Evolutionary conservation across 106 monocot species (phyloP), one percentile per base, ranked within the genome.

Genomic region (Dactylorhiza incarnata): DNA sequence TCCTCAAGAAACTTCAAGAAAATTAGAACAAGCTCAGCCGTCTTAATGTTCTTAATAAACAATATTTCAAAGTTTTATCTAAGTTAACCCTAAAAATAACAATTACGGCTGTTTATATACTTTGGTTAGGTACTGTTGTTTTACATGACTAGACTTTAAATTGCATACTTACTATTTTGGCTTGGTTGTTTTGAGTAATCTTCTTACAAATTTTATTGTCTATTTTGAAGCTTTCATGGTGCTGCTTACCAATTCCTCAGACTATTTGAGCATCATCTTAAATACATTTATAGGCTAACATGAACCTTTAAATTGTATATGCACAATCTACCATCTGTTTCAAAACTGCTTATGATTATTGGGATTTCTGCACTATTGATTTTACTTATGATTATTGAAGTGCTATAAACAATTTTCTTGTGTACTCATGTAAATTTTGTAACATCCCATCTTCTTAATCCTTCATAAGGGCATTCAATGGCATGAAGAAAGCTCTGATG

Each of bases 401-500:
- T 17, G 6, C 45, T 69, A 9, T 69, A 2, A 29, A 45, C 12
- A 45, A 25, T 17, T 45, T 46, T 43, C 69, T 69, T 46, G 45
- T 7, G 69, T n/a, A 8, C 45, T 45, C 3, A 11, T 65, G 26
- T 65, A 65, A 26, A 44, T 68, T 10, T 44, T 16, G 11, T 68
- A 68, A 46, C 45, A 71, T 49, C 72, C 20, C 22, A 48, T 47
- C 8, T 72, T 49, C 22, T 48, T 45, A 16, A 1, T 7, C 25
- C 16, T 72, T 49, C 8, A 72, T 48, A 19, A 72, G 72, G 48
- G 19, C 72, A 49, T 72, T 72, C 3, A 44, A 16, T 72, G 72
- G 72, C 7, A 9, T 72, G 72, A 72, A 49, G 22, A 48, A 72
- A 72, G 19, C 22, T 49, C 72, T 46, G 46, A 45, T 25, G 17